These are phyloP conservation scores for Tubosaeta brunneosetosa DNA, from an alignment of 768 basidiomycete genomes.

Conservation along the genomic window DNA sequence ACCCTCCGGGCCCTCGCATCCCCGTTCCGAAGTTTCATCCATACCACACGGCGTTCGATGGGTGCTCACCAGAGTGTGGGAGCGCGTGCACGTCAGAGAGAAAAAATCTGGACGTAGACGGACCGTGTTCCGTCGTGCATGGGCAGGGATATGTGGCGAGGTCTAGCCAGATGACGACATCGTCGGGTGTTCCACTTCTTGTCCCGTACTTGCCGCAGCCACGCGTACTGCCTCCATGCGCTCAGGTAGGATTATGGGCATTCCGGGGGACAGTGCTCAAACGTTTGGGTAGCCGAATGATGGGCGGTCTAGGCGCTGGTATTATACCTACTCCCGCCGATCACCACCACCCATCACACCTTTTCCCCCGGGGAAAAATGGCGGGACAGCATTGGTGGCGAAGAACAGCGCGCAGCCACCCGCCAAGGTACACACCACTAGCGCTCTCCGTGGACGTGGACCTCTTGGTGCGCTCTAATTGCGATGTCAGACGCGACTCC, in stretches of 20 bases:
- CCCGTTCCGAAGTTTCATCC: too few relatives aligned
- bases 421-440: background rate
- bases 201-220: background rate
- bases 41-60: too few relatives aligned
- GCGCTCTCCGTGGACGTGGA: too few relatives aligned
- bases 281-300: background rate
- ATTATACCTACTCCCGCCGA: background rate
- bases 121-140: background rate
- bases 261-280: background rate
- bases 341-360: background rate
- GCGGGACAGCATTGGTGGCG: background rate
- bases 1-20: background rate
- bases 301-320: background rate
- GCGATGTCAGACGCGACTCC: background rate
- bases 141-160: background rate
- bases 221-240: too few relatives aligned
- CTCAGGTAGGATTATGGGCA: too few relatives aligned
- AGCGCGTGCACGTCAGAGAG: background rate
- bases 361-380: background rate
- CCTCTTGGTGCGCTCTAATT: too few relatives aligned
- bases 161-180: background rate
- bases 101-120: background rate
- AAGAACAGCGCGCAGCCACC: background rate
- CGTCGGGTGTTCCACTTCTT: background rate
- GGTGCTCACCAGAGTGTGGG: background rate